phyloP scores from a whole-genome alignment of 2,329 filamentous ascomycete species.

The Pezicula carpinea region DNA sequence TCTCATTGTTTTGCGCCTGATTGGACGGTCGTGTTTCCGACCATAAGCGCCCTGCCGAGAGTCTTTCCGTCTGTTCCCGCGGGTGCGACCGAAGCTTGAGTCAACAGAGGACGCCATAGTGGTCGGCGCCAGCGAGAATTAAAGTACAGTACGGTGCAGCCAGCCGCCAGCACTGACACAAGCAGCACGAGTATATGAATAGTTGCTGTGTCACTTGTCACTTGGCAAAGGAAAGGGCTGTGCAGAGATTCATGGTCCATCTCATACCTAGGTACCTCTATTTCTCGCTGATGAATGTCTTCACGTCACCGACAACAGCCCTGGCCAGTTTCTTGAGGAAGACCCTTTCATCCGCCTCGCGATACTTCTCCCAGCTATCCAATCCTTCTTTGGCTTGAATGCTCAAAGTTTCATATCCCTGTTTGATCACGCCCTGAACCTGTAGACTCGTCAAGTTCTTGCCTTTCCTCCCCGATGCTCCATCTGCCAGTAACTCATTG shows the following conservation, averaged over 20 bases:
- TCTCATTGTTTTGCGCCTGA: background rate
- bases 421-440: constrained; percentile 88
- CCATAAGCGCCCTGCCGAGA: background rate
- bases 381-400: constrained; percentile 85
- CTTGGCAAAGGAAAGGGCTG: background rate
- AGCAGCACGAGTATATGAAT: no score
- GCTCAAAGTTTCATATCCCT: constrained; percentile 90
- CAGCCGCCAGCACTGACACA: background rate
- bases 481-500: constrained; percentile 69
- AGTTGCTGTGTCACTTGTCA: background rate
- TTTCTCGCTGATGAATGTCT: constrained; percentile 24
- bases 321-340: constrained; percentile 85
- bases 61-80: background rate
- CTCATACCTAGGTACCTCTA: background rate
- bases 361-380: constrained; percentile 79
- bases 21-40: background rate
- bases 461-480: constrained; percentile 44
- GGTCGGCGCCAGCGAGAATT: background rate
- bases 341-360: constrained; percentile 80
- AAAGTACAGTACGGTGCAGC: background rate
- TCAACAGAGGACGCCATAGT: no score
- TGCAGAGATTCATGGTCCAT: background rate
- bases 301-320: constrained; percentile 69
- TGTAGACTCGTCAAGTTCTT: constrained; percentile 76
- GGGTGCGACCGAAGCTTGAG: no score